Evolutionary conservation across 805 yeast species (phyloP).

Genomic region (Yarrowia sp.): DNA sequence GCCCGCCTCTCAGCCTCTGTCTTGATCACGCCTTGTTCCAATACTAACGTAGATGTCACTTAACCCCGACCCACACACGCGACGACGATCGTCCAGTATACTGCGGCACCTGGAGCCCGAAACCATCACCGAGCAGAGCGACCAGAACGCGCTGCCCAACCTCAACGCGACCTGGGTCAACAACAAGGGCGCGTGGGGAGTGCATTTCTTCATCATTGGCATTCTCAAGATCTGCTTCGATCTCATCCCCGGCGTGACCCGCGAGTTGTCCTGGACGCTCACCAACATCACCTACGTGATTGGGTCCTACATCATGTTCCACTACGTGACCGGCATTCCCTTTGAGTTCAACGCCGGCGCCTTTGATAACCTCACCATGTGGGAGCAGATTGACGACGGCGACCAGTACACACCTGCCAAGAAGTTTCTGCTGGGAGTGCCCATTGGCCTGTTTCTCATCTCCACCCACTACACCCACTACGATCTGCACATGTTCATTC

Average conservation of each 20-base stretch:
- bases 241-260: slow-evolving; percentile 78
- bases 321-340: slow-evolving; percentile 95
- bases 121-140: slow-evolving; percentile 87
- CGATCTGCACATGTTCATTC: slow-evolving; percentile 76
- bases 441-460: slow-evolving; percentile 81
- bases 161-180: slow-evolving; percentile 97
- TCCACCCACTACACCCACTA: slow-evolving; percentile 91
- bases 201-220: slow-evolving; percentile 82
- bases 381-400: slow-evolving; percentile 97
- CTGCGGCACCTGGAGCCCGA: slow-evolving; percentile 94
- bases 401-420: slow-evolving; percentile 97
- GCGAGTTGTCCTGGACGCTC: slow-evolving; percentile 90
- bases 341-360: slow-evolving; percentile 97
- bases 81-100: slow-evolving; percentile 86
- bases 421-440: slow-evolving; percentile 91
- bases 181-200: slow-evolving; percentile 92
- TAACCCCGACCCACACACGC: slow-evolving; percentile 41
- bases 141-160: slow-evolving; percentile 86
- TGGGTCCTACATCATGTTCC: slow-evolving; percentile 96
- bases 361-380: slow-evolving; percentile 93
- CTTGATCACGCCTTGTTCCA: not conserved
- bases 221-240: slow-evolving; percentile 79
- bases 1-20: no score
- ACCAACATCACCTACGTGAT: slow-evolving; percentile 89
- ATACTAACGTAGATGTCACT: slow-evolving; percentile 32